Conservation (phyloP, 2,329 filamentous ascomycete species). For the Talaromyces albobiverticillius region DNA sequence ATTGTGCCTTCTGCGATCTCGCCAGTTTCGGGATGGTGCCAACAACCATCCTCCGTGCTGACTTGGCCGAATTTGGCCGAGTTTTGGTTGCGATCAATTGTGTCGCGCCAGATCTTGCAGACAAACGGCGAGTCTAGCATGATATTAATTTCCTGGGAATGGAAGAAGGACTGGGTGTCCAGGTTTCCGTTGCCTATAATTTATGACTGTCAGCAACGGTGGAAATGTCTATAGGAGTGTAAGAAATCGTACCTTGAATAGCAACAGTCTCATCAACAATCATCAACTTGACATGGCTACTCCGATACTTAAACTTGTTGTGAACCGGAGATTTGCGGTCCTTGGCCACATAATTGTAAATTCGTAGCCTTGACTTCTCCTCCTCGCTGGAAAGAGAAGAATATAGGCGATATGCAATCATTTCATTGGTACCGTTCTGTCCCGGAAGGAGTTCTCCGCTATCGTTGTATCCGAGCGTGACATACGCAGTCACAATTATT, state of each 20-base stretch:
- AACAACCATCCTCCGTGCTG: constrained; percentile 57
- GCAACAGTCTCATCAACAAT: constrained; percentile 68
- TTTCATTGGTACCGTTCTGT: constrained; percentile 74
- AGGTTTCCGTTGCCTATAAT: constrained; percentile 66
- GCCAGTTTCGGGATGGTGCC: constrained; percentile 54
- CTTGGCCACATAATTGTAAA: constrained; percentile 71
- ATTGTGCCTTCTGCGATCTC: constrained; percentile 50
- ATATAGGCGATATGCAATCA: constrained; percentile 62
- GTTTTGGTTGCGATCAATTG: constrained; percentile 64
- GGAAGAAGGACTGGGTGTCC: constrained; percentile 77
- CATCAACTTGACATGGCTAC: constrained; percentile 75
- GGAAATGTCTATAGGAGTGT: not conserved
- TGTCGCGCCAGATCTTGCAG: constrained; percentile 62
- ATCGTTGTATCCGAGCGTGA: constrained; percentile 78
- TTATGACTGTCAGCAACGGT: not conserved
- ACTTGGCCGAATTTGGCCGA: constrained; percentile 59
- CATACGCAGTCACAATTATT: constrained; percentile 65
- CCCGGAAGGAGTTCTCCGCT: constrained; percentile 71
- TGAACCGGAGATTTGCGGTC: constrained; percentile 68
- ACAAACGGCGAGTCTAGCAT: constrained; percentile 65
- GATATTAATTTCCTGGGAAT: constrained; percentile 74
- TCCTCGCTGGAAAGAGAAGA: constrained; percentile 51
- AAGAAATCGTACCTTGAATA: constrained; percentile 58
- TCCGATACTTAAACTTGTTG: constrained; percentile 62
- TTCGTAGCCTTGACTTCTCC: constrained; percentile 53